Conservation (phyloP, 176 grass and related monocot genomes). For the Guadua angustifolia region DNA sequence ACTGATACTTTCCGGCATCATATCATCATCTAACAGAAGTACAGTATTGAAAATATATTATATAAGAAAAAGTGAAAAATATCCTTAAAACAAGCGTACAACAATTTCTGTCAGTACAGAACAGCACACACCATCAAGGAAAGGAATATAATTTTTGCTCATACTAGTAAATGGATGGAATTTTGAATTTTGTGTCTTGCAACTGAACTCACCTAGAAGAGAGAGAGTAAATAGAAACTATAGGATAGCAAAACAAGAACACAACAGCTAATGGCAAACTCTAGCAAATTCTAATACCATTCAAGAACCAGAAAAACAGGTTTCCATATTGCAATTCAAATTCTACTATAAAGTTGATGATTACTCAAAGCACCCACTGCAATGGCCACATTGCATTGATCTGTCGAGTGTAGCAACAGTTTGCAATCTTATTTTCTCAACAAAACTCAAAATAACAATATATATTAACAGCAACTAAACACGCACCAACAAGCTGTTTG, state of each 20-base stretch:
- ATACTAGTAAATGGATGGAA: no score
- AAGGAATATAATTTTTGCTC: no score
- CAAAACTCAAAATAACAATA: background rate
- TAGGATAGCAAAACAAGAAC: no score
- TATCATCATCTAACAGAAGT: conserved; percentile 7
- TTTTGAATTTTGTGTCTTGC: no score
- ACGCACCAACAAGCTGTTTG: background rate
- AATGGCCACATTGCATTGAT: background rate
- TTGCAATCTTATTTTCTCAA: background rate
- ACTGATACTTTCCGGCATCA: background rate
- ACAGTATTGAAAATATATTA: background rate
- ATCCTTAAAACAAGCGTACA: background rate
- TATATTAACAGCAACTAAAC: background rate
- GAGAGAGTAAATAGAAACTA: no score
- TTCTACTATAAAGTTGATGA: background rate
- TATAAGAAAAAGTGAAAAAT: background rate
- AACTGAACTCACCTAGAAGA: no score
- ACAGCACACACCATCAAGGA: background rate
- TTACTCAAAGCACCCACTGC: conserved; percentile 1
- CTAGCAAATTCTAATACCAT: background rate
- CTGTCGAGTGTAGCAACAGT: conserved; percentile 28
- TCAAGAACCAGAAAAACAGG: conserved; percentile 9
- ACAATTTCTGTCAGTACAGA: background rate
- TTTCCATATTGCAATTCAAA: background rate
- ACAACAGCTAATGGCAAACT: background rate